Conservation (phyloP, 2,329 filamentous ascomycete species). For the Hymenoscyphus salicellus region DNA sequence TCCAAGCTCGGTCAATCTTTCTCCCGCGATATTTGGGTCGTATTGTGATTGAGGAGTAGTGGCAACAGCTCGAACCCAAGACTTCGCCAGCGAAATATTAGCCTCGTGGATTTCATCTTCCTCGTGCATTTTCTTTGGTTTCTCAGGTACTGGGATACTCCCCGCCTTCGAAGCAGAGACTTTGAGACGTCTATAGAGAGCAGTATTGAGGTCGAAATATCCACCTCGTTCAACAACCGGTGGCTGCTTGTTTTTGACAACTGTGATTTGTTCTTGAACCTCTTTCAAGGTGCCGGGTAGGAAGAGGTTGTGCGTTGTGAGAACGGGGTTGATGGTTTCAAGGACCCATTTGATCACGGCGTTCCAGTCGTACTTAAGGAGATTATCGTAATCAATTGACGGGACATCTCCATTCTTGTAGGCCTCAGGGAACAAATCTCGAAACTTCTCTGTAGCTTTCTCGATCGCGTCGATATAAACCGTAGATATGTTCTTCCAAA, state of each 20-base stretch:
- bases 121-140: background rate
- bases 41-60: slow-evolving; percentile 51
- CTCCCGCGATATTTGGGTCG: slow-evolving; percentile 46
- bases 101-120: slow-evolving; percentile 31
- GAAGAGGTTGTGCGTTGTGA: slow-evolving; percentile 42
- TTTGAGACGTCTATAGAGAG: slow-evolving; percentile 37
- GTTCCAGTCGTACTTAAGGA: slow-evolving; percentile 66
- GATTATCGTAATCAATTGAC: slow-evolving; percentile 60
- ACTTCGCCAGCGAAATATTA: slow-evolving; percentile 46
- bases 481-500: slow-evolving; percentile 53
- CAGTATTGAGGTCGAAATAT: slow-evolving; percentile 54
- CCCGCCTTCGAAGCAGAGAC: slow-evolving; percentile 45
- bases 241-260: slow-evolving; percentile 32
- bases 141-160: slow-evolving; percentile 34
- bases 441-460: slow-evolving; percentile 60
- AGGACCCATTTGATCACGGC: slow-evolving; percentile 65
- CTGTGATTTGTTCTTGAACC: slow-evolving; percentile 44
- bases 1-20: slow-evolving; percentile 42
- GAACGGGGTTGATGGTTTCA: slow-evolving; percentile 40
- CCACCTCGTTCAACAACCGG: slow-evolving; percentile 48
- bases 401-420: slow-evolving; percentile 62
- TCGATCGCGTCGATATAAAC: slow-evolving; percentile 53
- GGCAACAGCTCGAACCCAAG: slow-evolving; percentile 60
- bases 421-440: slow-evolving; percentile 61
- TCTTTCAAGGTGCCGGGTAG: slow-evolving; percentile 48